Evolutionary conservation across 2,329 filamentous ascomycete genomes (phyloP), one percentile per base, ranked within the genome.

Genomic region (Beauveria caledonica): DNA sequence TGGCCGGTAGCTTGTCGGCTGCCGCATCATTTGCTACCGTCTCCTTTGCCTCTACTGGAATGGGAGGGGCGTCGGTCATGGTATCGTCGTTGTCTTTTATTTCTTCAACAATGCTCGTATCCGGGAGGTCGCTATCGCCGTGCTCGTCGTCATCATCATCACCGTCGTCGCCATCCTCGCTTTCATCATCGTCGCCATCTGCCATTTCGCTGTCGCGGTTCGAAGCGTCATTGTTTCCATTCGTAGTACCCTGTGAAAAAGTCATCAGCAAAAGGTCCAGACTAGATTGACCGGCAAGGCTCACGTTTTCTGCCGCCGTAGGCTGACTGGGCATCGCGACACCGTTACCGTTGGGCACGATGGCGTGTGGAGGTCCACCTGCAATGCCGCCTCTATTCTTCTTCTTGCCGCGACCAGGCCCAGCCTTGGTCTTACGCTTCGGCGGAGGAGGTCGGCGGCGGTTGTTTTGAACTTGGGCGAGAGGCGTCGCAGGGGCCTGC

Each of bases 371-470:
- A 21, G 58, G 58, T 13, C 58, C 58, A 51, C 58, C 58, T 17
- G 58, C 50, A 6, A 60, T 60, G 17, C 58, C 58, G 66, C 77
- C 70, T 71, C 87, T 90, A 74, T 87, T 89, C 81, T 89, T 92
- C 80, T 88, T 93, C 63, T 85, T 82, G 17, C 90, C 90, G 63
- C 91, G 84, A 8, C 90, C 90, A 40, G 89, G 86, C 0, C 90
- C 80, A 29, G 74, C 88, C 72, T 89, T 92, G 52, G 83, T 79
- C 78, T 93, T 96, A 72, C 90, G 87, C 72, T 91, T 92, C 0
- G 89, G 89, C 1, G 89, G 88, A 29, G 87, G 87, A 0, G 87
- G 87, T 62, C 87, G 85, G 69, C 87, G 84, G 69, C 77, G 75
- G n/a, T 68, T 71, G 2, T 77, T 76, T 1, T 77, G 76, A 71